These are phyloP conservation scores for Chrysoporthe puriensis DNA, from an alignment of 2,329 filamentous ascomycete genomes.

Conservation along the genomic window DNA sequence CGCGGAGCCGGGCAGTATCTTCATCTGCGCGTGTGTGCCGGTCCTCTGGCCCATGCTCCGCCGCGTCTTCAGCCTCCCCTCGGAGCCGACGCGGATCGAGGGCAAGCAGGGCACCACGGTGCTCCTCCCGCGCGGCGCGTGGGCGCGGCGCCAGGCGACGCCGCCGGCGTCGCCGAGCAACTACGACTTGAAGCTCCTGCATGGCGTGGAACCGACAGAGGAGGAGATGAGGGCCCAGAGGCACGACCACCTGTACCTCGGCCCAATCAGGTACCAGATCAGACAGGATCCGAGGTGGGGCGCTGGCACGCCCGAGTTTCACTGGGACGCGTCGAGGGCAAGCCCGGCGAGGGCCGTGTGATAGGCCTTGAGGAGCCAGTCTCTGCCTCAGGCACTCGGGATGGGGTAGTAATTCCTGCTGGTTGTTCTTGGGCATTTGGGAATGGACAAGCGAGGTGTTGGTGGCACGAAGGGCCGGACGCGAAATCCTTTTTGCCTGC, in stretches of 20 bases:
- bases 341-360: conserved; percentile 5
- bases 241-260: conserved; percentile 13
- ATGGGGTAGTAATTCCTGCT: too few relatives aligned
- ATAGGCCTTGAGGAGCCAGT: neutral
- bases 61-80: conserved; percentile 5
- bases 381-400: too few relatives aligned
- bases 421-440: too few relatives aligned
- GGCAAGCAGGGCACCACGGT: conserved; percentile 10
- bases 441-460: too few relatives aligned
- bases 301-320: neutral
- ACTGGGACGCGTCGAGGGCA: conserved; percentile 7
- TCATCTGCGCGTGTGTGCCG: conserved; percentile 13
- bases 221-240: neutral
- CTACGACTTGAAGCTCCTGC: conserved; percentile 12
- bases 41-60: conserved; percentile 16
- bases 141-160: neutral
- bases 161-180: neutral
- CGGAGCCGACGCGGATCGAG: conserved; percentile 7
- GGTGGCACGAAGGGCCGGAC: too few relatives aligned
- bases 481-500: too few relatives aligned
- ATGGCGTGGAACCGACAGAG: neutral
- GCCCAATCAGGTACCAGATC: conserved; percentile 11
- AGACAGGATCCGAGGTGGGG: conserved; percentile 1
- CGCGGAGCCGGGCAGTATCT: conserved; percentile 11
- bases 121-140: conserved; percentile 5